Percentiles rank a stretch among this genome's conserved stretches.
phyloP scores from a whole-genome alignment of 192 early-diverging fungal species.

The Mortierella hygrophila region DNA sequence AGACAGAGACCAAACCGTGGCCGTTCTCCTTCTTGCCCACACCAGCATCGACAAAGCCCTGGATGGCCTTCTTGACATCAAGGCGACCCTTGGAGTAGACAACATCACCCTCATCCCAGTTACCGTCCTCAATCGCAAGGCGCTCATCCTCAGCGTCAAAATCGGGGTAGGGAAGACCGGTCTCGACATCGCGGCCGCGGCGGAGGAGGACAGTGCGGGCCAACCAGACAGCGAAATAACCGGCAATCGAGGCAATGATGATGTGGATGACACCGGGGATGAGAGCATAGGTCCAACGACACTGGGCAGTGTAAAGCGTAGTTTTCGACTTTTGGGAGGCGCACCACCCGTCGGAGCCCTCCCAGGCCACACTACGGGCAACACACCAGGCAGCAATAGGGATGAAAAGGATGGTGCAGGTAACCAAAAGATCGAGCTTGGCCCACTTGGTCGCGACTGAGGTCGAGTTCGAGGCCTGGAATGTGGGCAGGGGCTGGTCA shows the following conservation, averaged over 20 bases:
- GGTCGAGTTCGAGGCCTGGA: constrained; percentile 41
- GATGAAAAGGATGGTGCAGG: constrained; percentile 36
- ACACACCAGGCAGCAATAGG: constrained; percentile 49
- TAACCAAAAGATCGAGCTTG: constrained; percentile 38
- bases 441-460: constrained; percentile 41
- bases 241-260: constrained; percentile 31
- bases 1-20: constrained; percentile 42
- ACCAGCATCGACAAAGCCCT: constrained; percentile 47
- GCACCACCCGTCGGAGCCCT: constrained; percentile 42
- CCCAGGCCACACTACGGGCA: constrained; percentile 40
- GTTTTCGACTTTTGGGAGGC: too few species aligned
- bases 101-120: constrained; percentile 57
- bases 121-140: constrained; percentile 41
- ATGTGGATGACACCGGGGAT: constrained; percentile 48
- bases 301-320: too few species aligned
- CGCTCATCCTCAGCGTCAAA: constrained; percentile 36
- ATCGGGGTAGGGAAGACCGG: constrained; percentile 40
- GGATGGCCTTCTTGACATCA: constrained; percentile 54
- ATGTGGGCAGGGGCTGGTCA: constrained; percentile 42
- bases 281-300: constrained; percentile 51
- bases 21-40: constrained; percentile 50
- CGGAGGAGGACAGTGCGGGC: constrained; percentile 32
- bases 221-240: constrained; percentile 48
- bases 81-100: constrained; percentile 46
- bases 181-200: constrained; percentile 49